phyloP scores from a whole-genome alignment of 2,329 filamentous ascomycete genomes.

The Pseudopithomyces chartarum region DNA sequence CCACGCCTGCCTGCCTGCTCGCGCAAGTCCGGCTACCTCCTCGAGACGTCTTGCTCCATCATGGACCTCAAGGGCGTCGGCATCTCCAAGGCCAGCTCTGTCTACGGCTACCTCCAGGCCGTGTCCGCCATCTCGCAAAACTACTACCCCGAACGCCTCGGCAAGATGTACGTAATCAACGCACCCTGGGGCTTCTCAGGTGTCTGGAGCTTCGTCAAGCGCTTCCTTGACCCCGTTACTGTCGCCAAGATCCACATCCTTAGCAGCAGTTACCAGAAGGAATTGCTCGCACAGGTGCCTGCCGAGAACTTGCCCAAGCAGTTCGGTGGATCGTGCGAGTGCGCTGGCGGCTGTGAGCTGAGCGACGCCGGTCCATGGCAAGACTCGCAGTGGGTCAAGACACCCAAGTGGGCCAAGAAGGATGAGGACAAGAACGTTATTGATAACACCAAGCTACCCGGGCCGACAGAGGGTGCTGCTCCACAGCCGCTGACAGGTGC shows the following conservation, averaged over 20 bases:
- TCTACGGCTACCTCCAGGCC: slow-evolving; percentile 85
- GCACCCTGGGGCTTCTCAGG: slow-evolving; percentile 92
- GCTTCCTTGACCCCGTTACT: slow-evolving; percentile 95
- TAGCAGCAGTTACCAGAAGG: slow-evolving; percentile 78
- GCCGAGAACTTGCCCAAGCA: slow-evolving; percentile 86
- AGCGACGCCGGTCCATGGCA: slow-evolving; percentile 93
- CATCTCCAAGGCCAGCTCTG: slow-evolving; percentile 76
- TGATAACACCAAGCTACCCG: slow-evolving; percentile 38
- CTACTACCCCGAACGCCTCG: slow-evolving; percentile 97
- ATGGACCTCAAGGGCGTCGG: slow-evolving; percentile 98
- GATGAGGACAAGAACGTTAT: slow-evolving; percentile 30
- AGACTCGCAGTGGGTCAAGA: slow-evolving; percentile 69
- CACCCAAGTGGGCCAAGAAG: slow-evolving; percentile 56
- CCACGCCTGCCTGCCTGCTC: slow-evolving; percentile 94
- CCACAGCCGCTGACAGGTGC: slow-evolving; percentile 17
- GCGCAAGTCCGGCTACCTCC: slow-evolving; percentile 83
- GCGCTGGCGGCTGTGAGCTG: slow-evolving; percentile 79
- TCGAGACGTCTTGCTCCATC: slow-evolving; percentile 98
- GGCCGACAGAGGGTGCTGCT: slow-evolving; percentile 27
- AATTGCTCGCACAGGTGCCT: slow-evolving; percentile 83
- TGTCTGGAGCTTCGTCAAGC: slow-evolving; percentile 86
- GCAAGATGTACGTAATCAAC: slow-evolving; percentile 97
- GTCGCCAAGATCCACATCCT: slow-evolving; percentile 95
- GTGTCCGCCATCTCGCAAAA: slow-evolving; percentile 93
- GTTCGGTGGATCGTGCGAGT: slow-evolving; percentile 85